Evolutionary conservation across 2,329 filamentous ascomycete species (phyloP).

Genomic region (Cladosporium sphaerospermum): DNA sequence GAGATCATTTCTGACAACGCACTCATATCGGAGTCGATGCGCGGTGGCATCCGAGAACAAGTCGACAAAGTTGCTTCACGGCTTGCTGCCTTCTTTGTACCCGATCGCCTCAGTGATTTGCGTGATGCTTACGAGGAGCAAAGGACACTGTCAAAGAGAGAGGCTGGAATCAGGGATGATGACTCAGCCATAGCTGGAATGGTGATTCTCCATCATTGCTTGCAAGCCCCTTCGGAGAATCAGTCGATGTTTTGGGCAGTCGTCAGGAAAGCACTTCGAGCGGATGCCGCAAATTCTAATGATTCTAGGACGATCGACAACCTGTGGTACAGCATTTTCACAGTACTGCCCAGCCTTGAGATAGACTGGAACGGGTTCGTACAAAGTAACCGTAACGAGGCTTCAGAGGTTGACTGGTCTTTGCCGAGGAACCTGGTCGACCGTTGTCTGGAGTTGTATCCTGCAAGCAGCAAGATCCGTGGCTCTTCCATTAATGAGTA

Average conservation of each 20-base stretch:
- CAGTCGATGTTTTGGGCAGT: slow-evolving; percentile 39
- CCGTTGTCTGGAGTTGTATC: slow-evolving; percentile 44
- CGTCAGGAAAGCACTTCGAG: slow-evolving; percentile 31
- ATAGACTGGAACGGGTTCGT: slow-evolving; percentile 47
- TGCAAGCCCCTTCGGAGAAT: slow-evolving; percentile 27
- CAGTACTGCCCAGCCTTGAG: slow-evolving; percentile 48
- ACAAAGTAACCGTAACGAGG: slow-evolving; percentile 31
- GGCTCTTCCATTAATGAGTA: slow-evolving; percentile 50
- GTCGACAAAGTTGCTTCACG: slow-evolving; percentile 32
- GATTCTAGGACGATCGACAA: slow-evolving; percentile 32
- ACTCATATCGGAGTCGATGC: not conserved
- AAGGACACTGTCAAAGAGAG: slow-evolving; percentile 34
- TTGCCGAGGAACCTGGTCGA: slow-evolving; percentile 41
- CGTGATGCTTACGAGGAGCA: slow-evolving; percentile 42
- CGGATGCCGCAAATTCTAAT: slow-evolving; percentile 16
- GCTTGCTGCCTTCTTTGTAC: slow-evolving; percentile 31
- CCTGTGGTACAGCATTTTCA: slow-evolving; percentile 43
- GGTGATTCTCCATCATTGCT: slow-evolving; percentile 41
- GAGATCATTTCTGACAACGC: not conserved
- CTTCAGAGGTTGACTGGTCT: slow-evolving; percentile 45
- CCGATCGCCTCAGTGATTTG: slow-evolving; percentile 27
- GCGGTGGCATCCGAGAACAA: slow-evolving; percentile 14
- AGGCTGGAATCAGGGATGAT: slow-evolving; percentile 43
- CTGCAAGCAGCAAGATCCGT: slow-evolving; percentile 33
- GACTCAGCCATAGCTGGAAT: slow-evolving; percentile 41